These are phyloP conservation scores for Microdochium bolleyi DNA, from an alignment of 2,329 filamentous ascomycete species.

Conservation along the genomic window DNA sequence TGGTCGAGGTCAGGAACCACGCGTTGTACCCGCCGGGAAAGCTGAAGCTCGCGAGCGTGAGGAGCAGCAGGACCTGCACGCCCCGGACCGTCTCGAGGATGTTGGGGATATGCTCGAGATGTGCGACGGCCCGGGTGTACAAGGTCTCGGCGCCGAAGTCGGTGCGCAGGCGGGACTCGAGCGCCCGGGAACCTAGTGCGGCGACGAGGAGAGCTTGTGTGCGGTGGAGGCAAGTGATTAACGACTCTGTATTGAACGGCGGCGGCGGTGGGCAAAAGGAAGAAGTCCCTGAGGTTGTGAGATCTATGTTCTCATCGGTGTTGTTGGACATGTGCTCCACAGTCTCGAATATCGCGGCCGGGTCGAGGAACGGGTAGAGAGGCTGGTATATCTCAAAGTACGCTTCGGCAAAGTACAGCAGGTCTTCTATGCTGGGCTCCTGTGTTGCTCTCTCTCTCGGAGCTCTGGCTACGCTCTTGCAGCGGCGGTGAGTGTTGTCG, in stretches of 20 bases:
- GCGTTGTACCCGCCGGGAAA: conserved; percentile 12
- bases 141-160: conserved; percentile 14
- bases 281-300: neutral
- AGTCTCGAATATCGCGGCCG: conserved; percentile 11
- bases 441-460: conserved; percentile 2
- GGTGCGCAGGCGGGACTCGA: conserved; percentile 11
- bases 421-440: conserved; percentile 3
- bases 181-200: conserved; percentile 13
- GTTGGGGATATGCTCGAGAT: conserved; percentile 4
- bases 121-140: conserved; percentile 13
- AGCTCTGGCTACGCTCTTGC: conserved; percentile 5
- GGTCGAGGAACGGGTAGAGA: conserved; percentile 18
- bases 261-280: too few species aligned
- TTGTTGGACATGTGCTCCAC: conserved; percentile 10
- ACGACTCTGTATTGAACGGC: too few species aligned
- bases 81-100: conserved; percentile 14
- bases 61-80: conserved; percentile 13
- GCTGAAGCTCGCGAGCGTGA: conserved; percentile 13
- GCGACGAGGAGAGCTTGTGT: conserved; percentile 16
- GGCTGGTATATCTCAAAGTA: conserved; percentile 18
- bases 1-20: conserved; percentile 17
- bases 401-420: conserved; percentile 9
- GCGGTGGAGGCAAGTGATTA: too few species aligned
- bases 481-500: conserved; percentile 1
- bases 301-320: neutral